Conservation (phyloP, 2,329 filamentous ascomycete species). For the Pseudogymnoascus sp. region DNA sequence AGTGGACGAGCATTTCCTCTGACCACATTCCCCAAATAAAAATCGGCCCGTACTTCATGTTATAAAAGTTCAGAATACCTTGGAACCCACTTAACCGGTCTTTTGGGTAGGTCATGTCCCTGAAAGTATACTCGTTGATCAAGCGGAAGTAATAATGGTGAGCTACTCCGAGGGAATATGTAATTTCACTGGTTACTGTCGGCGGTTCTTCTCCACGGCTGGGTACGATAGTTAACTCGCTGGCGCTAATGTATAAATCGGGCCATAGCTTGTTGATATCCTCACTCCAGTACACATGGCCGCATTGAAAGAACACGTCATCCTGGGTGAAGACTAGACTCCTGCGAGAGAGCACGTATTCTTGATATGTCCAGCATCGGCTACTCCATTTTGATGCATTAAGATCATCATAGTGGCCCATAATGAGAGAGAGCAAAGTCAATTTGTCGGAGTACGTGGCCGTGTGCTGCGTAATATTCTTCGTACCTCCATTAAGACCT, state of each 20-base stretch:
- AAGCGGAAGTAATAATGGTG: neutral
- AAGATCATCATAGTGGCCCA: neutral
- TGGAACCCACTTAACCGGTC: neutral
- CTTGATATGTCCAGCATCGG: neutral
- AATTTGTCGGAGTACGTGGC: neutral
- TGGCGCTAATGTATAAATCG: neutral
- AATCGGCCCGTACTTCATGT: neutral
- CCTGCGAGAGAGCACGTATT: neutral
- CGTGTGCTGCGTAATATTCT: neutral
- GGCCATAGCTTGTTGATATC: neutral
- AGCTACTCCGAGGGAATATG: neutral
- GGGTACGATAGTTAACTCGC: neutral
- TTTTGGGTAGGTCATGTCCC: neutral
- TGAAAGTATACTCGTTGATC: neutral
- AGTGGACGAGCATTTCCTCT: neutral
- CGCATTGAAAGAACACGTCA: neutral
- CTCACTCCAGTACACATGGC: neutral
- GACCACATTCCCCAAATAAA: neutral
- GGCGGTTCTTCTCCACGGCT: neutral
- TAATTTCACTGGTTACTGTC: neutral
- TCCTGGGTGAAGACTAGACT: neutral
- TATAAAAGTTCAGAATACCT: neutral
- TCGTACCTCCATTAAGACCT: neutral
- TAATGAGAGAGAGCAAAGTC: neutral
- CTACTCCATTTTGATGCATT: neutral